phyloP scores from a whole-genome alignment of 768 basidiomycete genomes.

The Boletus fagicola region DNA sequence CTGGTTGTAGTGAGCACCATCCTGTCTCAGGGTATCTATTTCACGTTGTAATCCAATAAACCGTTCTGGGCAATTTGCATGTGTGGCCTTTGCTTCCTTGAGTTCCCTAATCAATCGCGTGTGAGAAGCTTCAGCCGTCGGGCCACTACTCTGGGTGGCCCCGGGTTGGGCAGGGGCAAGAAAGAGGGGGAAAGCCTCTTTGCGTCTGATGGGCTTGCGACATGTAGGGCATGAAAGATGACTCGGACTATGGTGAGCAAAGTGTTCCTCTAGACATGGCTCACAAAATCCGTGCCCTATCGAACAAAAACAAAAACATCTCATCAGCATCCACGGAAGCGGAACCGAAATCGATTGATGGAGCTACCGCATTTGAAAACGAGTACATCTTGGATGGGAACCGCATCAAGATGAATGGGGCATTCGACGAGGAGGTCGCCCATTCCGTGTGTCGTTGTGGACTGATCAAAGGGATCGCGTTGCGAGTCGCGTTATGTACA shows the following conservation, averaged over 20 bases:
- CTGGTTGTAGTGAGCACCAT: conserved; percentile 4
- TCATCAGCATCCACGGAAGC: conserved; percentile 11
- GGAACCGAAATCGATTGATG: conserved; percentile 1
- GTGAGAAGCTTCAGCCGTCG: conserved; percentile 6
- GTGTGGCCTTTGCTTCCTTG: conserved; percentile 8
- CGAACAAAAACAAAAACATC: conserved; percentile 9
- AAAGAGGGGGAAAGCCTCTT: conserved; percentile 28
- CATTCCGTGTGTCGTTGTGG: conserved; percentile 10
- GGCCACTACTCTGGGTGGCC: not conserved
- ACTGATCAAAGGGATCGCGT: not conserved
- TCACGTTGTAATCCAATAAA: conserved; percentile 13
- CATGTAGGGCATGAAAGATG: conserved; percentile 29
- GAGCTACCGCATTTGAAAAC: conserved; percentile 33
- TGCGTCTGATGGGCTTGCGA: conserved; percentile 29
- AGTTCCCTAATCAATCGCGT: conserved; percentile 16
- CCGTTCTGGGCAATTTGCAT: conserved; percentile 14
- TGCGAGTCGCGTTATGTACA: not conserved
- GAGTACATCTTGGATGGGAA: conserved; percentile 27
- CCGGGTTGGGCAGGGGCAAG: conserved; percentile 19
- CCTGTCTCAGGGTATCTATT: conserved; percentile 9
- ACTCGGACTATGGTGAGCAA: conserved; percentile 8
- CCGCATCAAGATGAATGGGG: conserved; percentile 32
- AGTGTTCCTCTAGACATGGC: conserved; percentile 27
- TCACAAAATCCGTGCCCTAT: conserved; percentile 35
- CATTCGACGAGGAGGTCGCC: conserved; percentile 29